phyloP scores from a whole-genome alignment of 2,329 filamentous ascomycete species.

The Arthroderma sp. region DNA sequence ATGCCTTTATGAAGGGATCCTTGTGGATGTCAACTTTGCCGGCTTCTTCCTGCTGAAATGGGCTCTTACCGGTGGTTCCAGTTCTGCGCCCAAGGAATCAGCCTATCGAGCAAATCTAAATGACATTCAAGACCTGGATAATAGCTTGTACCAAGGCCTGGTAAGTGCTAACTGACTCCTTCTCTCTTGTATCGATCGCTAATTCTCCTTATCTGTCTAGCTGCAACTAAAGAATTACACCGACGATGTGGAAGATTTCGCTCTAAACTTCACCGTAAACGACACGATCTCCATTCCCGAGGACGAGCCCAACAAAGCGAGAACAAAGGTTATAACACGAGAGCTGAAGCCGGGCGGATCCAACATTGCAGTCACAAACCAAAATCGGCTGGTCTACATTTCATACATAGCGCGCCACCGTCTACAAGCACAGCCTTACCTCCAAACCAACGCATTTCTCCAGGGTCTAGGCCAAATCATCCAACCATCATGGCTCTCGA shows the following conservation, averaged over 20 bases:
- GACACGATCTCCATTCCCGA: slow-evolving; percentile 47
- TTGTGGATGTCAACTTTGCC: slow-evolving; percentile 85
- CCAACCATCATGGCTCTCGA: slow-evolving; percentile 81
- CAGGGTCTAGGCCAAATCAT: slow-evolving; percentile 78
- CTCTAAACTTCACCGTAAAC: slow-evolving; percentile 77
- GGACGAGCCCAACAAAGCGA: slow-evolving; percentile 22
- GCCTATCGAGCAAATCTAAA: slow-evolving; percentile 87
- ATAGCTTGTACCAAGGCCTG: slow-evolving; percentile 78
- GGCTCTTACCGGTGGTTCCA: slow-evolving; percentile 58
- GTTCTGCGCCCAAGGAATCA: slow-evolving; percentile 51
- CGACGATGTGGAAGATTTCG: slow-evolving; percentile 67
- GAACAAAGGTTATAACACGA: slow-evolving; percentile 40
- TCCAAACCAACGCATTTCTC: slow-evolving; percentile 80
- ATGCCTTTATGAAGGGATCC: slow-evolving; percentile 91
- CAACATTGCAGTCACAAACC: slow-evolving; percentile 68
- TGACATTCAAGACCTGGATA: slow-evolving; percentile 82
- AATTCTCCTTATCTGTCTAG: slow-evolving; percentile 13
- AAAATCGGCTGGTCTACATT: slow-evolving; percentile 88
- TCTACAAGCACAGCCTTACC: slow-evolving; percentile 62
- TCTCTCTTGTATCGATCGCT: slow-evolving; percentile 1
- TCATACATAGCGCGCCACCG: slow-evolving; percentile 81
- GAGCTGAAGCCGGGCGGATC: slow-evolving; percentile 68
- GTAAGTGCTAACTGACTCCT: slow-evolving; percentile 23
- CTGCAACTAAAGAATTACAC: slow-evolving; percentile 68
- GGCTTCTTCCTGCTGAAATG: slow-evolving; percentile 95